A percentile compares a stretch with the other conserved stretches of the same genome.
These are phyloP conservation scores for Infundibulicybe gibba DNA, from an alignment of 768 basidiomycete genomes.

Conservation along the genomic window DNA sequence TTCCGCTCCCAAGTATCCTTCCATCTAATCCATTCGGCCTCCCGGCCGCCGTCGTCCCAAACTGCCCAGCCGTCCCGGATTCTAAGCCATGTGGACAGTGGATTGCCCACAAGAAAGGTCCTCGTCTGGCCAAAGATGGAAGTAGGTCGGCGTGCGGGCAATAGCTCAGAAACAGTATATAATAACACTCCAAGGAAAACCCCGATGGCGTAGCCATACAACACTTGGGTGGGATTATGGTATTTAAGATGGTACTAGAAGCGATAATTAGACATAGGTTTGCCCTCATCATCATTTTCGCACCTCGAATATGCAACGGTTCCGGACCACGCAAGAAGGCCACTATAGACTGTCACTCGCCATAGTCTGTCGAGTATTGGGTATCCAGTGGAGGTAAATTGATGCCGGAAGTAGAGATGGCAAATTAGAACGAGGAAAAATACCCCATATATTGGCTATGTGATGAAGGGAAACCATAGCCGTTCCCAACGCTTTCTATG, in stretches of 20 bases:
- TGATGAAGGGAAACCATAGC: conserved; percentile 86
- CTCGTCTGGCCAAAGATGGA: conserved; percentile 53
- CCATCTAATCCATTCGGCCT: conserved; percentile 71
- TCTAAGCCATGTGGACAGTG: conserved; percentile 60
- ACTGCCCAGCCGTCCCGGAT: conserved; percentile 81
- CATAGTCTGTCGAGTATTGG: conserved; percentile 48
- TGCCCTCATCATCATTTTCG: conserved; percentile 7
- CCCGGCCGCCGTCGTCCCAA: conserved; percentile 77
- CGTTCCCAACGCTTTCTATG: conserved; percentile 55
- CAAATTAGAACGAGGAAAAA: conserved; percentile 70
- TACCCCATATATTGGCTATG: conserved; percentile 92
- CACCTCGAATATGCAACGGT: conserved; percentile 81
- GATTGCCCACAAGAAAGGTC: conserved; percentile 46
- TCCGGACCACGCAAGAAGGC: conserved; percentile 51
- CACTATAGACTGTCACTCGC: conserved; percentile 42
- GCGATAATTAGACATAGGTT: background rate
- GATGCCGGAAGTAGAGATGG: conserved; percentile 70
- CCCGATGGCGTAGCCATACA: conserved; percentile 75
- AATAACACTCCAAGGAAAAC: conserved; percentile 44
- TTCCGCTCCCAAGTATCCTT: conserved; percentile 49
- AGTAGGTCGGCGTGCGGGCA: conserved; percentile 50
- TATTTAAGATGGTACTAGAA: conserved; percentile 68
- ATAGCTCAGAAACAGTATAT: conserved; percentile 54
- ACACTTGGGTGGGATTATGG: conserved; percentile 67
- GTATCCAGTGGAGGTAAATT: conserved; percentile 53